phyloP scores from a whole-genome alignment of 1,284 basidiomycete species.

The Volvariella volvacea region DNA sequence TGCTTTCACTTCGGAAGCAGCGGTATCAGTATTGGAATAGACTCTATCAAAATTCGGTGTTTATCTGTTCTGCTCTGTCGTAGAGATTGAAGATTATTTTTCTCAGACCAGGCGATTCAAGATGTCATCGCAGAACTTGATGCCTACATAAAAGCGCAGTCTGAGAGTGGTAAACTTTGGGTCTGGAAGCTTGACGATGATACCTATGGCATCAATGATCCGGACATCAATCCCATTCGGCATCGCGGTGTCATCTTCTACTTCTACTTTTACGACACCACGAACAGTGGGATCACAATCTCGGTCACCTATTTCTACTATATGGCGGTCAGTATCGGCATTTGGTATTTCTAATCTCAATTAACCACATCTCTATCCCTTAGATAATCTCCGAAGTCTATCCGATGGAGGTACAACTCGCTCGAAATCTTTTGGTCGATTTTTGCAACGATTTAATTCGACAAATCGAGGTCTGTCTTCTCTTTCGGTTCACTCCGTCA shows the following conservation, averaged over 20 bases:
- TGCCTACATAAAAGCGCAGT: neutral
- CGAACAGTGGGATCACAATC: neutral
- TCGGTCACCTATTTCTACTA: constrained; percentile 3
- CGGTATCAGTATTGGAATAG: too few relatives aligned
- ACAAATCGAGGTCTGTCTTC: neutral
- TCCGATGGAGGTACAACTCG: too few relatives aligned
- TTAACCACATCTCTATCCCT: neutral
- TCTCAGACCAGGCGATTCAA: neutral
- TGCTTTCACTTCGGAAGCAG: too few relatives aligned
- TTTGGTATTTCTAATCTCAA: neutral
- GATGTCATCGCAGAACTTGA: neutral
- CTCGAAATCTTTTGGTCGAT: too few relatives aligned
- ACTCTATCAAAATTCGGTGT: too few relatives aligned
- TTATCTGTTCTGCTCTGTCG: too few relatives aligned
- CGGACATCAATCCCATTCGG: neutral
- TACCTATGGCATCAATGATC: neutral
- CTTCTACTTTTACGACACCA: neutral
- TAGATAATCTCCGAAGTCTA: too few relatives aligned
- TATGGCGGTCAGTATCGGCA: neutral
- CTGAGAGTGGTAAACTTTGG: neutral
- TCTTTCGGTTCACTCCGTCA: neutral
- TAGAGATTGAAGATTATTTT: too few relatives aligned
- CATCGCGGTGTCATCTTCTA: neutral
- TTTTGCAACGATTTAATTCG: neutral
- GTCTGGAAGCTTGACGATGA: neutral